phyloP scores from a whole-genome alignment of 2,329 filamentous ascomycete genomes.

The Penicillium aurantiogriseum region DNA sequence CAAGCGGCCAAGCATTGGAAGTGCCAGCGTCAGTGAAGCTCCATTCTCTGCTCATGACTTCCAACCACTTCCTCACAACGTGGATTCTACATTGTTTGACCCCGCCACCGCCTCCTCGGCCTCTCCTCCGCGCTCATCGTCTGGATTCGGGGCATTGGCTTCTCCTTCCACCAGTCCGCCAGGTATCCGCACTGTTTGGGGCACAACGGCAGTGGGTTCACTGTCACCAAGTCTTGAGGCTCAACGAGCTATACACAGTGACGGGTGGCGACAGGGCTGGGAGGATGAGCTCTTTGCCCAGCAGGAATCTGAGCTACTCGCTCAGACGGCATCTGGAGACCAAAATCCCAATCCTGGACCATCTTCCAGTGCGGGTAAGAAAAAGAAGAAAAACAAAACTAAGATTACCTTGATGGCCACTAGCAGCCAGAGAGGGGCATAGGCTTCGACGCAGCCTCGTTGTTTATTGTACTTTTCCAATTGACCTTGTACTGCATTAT shows the following conservation, averaged over 20 bases:
- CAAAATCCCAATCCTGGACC: slow-evolving; percentile 14
- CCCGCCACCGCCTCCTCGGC: slow-evolving; percentile 35
- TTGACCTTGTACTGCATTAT: background rate
- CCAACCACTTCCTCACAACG: slow-evolving; percentile 54
- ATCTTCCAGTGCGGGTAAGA: slow-evolving; percentile 46
- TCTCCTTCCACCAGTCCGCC: slow-evolving; percentile 79
- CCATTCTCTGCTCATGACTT: slow-evolving; percentile 63
- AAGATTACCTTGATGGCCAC: slow-evolving; percentile 70
- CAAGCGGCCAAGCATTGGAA: slow-evolving; percentile 53
- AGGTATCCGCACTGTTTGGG: slow-evolving; percentile 81
- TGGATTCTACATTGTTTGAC: slow-evolving; percentile 30
- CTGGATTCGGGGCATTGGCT: slow-evolving; percentile 57
- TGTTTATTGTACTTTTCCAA: background rate
- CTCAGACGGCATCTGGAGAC: slow-evolving; percentile 45
- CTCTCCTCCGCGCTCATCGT: slow-evolving; percentile 44
- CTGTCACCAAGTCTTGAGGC: slow-evolving; percentile 55
- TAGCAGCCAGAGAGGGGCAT: slow-evolving; percentile 59
- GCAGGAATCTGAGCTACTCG: slow-evolving; percentile 51
- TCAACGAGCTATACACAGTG: slow-evolving; percentile 52
- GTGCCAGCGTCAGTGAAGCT: slow-evolving; percentile 36
- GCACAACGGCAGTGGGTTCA: slow-evolving; percentile 67
- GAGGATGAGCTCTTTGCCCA: slow-evolving; percentile 72
- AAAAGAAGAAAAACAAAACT: slow-evolving; percentile 66
- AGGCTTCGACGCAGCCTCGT: slow-evolving; percentile 14
- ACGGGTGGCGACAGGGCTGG: slow-evolving; percentile 85